Evolutionary conservation across 768 basidiomycete species (phyloP), one percentile per base, ranked within the genome.

Genomic region (Lyophyllum atratum): DNA sequence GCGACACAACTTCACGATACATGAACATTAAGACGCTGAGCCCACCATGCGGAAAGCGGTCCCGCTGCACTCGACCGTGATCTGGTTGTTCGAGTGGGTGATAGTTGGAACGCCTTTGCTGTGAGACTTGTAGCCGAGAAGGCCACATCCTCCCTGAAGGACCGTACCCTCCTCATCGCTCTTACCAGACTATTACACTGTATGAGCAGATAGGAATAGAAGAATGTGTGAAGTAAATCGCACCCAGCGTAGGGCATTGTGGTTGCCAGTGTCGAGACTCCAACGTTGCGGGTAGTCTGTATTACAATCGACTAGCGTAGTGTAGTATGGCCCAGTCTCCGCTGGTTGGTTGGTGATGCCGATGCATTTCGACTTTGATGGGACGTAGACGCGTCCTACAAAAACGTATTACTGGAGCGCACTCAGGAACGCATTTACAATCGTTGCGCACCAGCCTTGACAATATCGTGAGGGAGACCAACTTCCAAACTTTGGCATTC

Each of bases 131-230:
- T 56, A 56, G 17, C 59, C 55, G 4, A 60, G 43, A 37, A 60
- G 55, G 33, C 59, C 55, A 45, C 59, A 60, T 33, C 59, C 59
- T 17, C 59, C 55, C 31, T 60, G 59, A 15, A 56, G 54, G 28
- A 56, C 46, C 1, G 52, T 57, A n/a, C 55, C 59, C 25, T 60
- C 59, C 33, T 60, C 55, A 45, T 57, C 59, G 31, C 55, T 60
- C 33, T 51, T 26, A n/a, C 55, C 54, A 17, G 19, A 37, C 54
- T 55, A 24, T 29, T 49, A 34, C 25, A 26, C 46, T 40, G 33
- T 19, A 19, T 26, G 10, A 47, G 21, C 19, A 24, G 6, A 25
- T 4, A 39, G 40, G 17, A 40, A 12, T 37, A 39, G 10, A n/a
- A 3, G 2, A 40, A 5, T 40, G 15, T 4, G 5, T n/a, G 26